Percentiles rank a stretch among this genome's conserved stretches.
Evolutionary conservation across 169 alveolate genomes (phyloP).

Genomic region (Plasmodium gaboni): DNA sequence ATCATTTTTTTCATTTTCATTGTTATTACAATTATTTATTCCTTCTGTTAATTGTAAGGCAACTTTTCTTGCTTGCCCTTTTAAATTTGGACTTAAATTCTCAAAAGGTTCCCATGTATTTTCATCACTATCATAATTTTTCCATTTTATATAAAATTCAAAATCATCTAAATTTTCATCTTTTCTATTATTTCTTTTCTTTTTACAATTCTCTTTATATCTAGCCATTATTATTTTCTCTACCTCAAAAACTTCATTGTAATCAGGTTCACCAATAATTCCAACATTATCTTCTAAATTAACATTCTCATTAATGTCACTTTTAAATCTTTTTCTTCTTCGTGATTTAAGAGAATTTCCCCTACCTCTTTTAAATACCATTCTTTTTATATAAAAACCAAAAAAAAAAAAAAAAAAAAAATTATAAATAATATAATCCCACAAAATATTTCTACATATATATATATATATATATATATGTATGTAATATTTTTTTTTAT

Average conservation of each 20-base stretch:
- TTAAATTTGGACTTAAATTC: slow-evolving; percentile 60
- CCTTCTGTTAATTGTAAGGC: slow-evolving; percentile 41
- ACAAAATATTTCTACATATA: neutral
- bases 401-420: too few relatives aligned
- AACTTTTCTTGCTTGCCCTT: slow-evolving; percentile 60
- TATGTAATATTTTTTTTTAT: neutral
- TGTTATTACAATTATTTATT: slow-evolving; percentile 15
- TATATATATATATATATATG: slow-evolving; percentile 5
- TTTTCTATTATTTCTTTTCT: slow-evolving; percentile 38
- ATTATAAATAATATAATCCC: too few relatives aligned
- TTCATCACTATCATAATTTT: slow-evolving; percentile 72
- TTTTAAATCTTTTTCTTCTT: slow-evolving; percentile 15
- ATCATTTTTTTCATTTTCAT: slow-evolving; percentile 6
- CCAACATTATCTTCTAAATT: slow-evolving; percentile 36
- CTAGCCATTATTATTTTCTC: slow-evolving; percentile 72
- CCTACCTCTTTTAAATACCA: slow-evolving; percentile 32
- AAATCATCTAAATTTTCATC: slow-evolving; percentile 63
- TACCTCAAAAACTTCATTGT: slow-evolving; percentile 57
- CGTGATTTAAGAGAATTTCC: slow-evolving; percentile 3
- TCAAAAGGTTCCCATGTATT: slow-evolving; percentile 76
- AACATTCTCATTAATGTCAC: slow-evolving; percentile 29
- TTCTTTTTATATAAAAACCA: neutral
- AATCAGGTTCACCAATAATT: slow-evolving; percentile 70
- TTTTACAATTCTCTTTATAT: slow-evolving; percentile 36
- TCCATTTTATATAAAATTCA: slow-evolving; percentile 74